Evolutionary conservation across 768 basidiomycete genomes (phyloP), one percentile per base, ranked within the genome.

Genomic region (Dendrothele bispora): DNA sequence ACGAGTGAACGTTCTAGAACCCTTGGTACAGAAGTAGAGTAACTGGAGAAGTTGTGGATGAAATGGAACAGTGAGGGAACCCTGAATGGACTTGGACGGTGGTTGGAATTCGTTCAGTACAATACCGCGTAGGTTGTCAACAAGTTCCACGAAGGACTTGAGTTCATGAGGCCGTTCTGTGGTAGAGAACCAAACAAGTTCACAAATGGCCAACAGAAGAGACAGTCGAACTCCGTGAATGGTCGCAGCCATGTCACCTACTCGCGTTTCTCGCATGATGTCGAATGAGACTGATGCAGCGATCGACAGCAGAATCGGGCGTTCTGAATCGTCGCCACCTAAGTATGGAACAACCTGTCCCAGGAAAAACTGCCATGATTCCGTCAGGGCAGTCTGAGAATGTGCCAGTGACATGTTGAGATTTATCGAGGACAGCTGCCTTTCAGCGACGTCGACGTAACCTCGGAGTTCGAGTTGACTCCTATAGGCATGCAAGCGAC

Each of bases 351-450:
- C 68, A 3, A 80, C 70, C 57, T 83, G 80, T 34, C 80, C 77
- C 35, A 93, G 71, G 36, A 95, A 64, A 37, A 75, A 72, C 42
- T 84, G 82, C 91, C 91, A 95, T 3, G 91, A 79, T 48, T 88
- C 82, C 1, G 86, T 79, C 37, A 92, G 72, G 2, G 81, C 70
- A 2, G 79, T 80, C 62, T 95, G 89, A 1, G 88, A 77, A 56
- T 95, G 87, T 18, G 88, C 73, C 30, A 97, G 70, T 1, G 92
- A 94, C 39, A 94, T 77, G 60, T 95, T 94, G 54, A 93, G 76
- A 63, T 97, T 97, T 62, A 95, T 82, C 1, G 84, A 82, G 39
- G 80, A 71, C 3, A 92, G 67, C 27, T 77, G 74, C 40, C 75
- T 80, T 54, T 88, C 79, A 12, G 82, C 68, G 4, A 67, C 67